These are phyloP conservation scores for Saccharomycopsis fodiens DNA, from an alignment of 805 yeast genomes.

Conservation along the genomic window DNA sequence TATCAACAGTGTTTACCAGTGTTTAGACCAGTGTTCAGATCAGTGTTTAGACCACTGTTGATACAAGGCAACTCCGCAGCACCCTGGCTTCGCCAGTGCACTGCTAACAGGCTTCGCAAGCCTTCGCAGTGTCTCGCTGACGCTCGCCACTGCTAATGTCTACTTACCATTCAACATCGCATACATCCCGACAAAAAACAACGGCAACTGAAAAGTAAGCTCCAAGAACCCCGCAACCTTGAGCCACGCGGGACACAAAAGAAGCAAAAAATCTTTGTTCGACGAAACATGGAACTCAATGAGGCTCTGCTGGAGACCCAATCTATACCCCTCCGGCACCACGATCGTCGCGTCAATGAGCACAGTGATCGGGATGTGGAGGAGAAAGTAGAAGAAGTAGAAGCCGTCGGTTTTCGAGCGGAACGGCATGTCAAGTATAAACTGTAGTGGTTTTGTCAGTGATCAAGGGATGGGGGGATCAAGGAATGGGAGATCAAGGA, in stretches of 20 bases:
- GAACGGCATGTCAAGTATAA: no score
- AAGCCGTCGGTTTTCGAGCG: conserved; percentile 30
- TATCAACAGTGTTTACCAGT: no score
- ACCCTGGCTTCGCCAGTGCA: no score
- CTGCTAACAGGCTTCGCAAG: no score
- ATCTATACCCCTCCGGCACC: conserved; percentile 44
- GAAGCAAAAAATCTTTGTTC: conserved; percentile 68
- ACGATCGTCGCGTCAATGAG: conserved; percentile 69
- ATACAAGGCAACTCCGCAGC: no score
- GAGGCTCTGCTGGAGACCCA: conserved; percentile 40
- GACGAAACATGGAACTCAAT: conserved; percentile 49
- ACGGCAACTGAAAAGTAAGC: conserved; percentile 69
- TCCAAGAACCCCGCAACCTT: conserved; percentile 65
- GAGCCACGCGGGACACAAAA: conserved; percentile 64
- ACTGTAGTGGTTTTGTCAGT: no score
- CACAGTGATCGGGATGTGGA: conserved; percentile 72
- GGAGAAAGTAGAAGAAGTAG: conserved; percentile 42
- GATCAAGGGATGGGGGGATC: no score
- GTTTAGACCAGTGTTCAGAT: no score
- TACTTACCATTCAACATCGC: conserved; percentile 30
- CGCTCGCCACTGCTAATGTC: no score
- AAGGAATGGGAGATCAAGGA: no score
- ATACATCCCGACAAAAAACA: conserved; percentile 46
- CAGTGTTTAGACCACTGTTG: no score
- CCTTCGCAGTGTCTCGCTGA: no score